Evolutionary conservation across 108 stramenopile genomes (phyloP).

Genomic region (Schizochytrium sp.): DNA sequence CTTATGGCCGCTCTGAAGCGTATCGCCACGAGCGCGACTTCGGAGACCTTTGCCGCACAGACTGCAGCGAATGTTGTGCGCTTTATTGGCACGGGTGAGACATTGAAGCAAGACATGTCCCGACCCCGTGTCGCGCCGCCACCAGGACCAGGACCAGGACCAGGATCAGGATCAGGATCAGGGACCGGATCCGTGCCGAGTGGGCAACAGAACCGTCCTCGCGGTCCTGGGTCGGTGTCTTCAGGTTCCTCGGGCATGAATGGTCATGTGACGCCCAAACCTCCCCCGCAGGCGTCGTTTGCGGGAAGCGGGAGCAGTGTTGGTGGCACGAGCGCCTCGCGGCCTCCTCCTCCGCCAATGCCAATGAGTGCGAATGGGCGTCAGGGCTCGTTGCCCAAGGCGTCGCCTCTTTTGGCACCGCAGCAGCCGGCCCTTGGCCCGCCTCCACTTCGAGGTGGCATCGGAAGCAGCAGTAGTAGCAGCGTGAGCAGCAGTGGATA

Average conservation of each 20-base stretch:
- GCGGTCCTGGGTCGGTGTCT: background rate
- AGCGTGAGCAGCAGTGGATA: background rate
- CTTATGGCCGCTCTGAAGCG: background rate
- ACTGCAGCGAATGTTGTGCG: background rate
- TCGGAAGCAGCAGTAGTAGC: background rate
- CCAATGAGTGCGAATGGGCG: too few relatives aligned
- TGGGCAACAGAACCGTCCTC: background rate
- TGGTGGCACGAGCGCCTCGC: background rate
- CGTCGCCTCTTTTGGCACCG: background rate
- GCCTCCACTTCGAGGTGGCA: background rate
- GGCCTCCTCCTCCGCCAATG: background rate
- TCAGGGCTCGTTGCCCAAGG: background rate
- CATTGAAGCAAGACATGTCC: background rate
- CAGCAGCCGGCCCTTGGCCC: background rate
- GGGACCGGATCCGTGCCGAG: background rate
- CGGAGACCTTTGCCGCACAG: background rate
- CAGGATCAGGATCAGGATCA: background rate
- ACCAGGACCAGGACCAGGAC: background rate
- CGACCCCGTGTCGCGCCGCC: background rate
- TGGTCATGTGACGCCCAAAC: background rate
- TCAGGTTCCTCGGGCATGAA: background rate
- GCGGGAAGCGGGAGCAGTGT: background rate
- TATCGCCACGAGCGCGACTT: background rate
- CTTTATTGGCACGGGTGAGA: background rate
- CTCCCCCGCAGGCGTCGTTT: background rate